These are phyloP conservation scores for Trichodelitschia bisporula DNA, from an alignment of 495 filamentous ascomycete genomes.

Conservation along the genomic window DNA sequence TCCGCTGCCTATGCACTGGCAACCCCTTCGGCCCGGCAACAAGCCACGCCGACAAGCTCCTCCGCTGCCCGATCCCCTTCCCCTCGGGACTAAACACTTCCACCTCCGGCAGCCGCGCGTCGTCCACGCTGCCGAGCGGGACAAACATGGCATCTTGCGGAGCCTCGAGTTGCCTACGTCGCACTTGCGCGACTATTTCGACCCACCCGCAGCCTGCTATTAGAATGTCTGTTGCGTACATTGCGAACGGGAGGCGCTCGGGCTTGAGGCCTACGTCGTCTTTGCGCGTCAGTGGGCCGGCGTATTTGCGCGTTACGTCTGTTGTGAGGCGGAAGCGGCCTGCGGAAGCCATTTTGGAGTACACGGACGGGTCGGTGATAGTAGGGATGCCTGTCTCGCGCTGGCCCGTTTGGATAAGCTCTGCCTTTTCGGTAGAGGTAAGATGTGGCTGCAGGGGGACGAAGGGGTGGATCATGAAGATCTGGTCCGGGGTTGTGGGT, in stretches of 20 bases:
- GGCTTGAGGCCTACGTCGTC: slow-evolving; percentile 25
- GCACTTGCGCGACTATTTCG: slow-evolving; percentile 61
- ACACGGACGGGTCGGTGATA: not conserved
- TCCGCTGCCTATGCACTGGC: slow-evolving; percentile 5
- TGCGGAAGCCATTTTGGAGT: not conserved
- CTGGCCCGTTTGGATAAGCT: slow-evolving; percentile 27
- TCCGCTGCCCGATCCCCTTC: slow-evolving; percentile 39
- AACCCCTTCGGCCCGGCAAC: slow-evolving; percentile 12
- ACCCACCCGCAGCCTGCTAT: slow-evolving; percentile 88
- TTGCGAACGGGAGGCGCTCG: slow-evolving; percentile 44
- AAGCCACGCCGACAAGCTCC: slow-evolving; percentile 52
- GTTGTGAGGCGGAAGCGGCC: slow-evolving; percentile 9
- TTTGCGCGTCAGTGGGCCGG: slow-evolving; percentile 30
- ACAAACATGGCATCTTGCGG: slow-evolving; percentile 6
- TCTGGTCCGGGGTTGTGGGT: slow-evolving; percentile 31
- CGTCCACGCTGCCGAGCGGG: slow-evolving; percentile 4
- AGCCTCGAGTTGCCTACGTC: slow-evolving; percentile 16
- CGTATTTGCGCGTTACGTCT: slow-evolving; percentile 52
- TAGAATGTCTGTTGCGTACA: slow-evolving; percentile 60
- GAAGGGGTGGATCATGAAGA: slow-evolving; percentile 56
- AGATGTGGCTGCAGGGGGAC: slow-evolving; percentile 48
- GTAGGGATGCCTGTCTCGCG: slow-evolving; percentile 15
- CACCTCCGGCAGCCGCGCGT: slow-evolving; percentile 31
- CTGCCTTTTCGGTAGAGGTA: slow-evolving; percentile 54
- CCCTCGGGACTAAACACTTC: slow-evolving; percentile 75